Evolutionary conservation across 805 yeast genomes (phyloP), one percentile per base, ranked within the genome.

Genomic region (Wickerhamomyces bovis): DNA sequence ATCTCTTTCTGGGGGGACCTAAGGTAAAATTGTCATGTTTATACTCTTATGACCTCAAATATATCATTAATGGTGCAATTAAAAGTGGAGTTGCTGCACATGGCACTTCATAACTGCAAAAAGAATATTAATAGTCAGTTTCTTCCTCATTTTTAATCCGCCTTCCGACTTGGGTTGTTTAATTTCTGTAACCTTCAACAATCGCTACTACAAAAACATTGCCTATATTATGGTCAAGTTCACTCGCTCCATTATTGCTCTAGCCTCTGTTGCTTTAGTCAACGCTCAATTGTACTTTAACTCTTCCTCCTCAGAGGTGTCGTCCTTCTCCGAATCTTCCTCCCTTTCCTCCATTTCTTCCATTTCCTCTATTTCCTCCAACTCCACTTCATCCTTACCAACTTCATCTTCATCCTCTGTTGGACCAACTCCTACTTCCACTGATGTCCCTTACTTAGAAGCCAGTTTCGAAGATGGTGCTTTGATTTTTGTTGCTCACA

Each of bases 371-470:
- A 12, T 8, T 4, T 35, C 13, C 22, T 18, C 18, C 16, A 22
- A 35, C 35, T 18, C 23, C 40, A 9, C 31, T 15, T 38, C 41
- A 1, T 22, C 28, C n/a, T 23, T 20, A 13, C 30, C 22, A 22
- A n/a, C 16, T 10, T 33, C 44, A n/a, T n/a, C 7, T 3, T 26
- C 52, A 2, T 36, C 48, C 13, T 39, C 48, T 13, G 38, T 16
- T 7, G 36, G 38, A 22, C 15, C 23, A 12, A 16, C 33, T 6
- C 23, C 36, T 16, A 9, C 30, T 39, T 38, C 39, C 18, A 41
- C 48, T 23, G n/a, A 28, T 3, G n/a, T 13, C 13, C 48, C 48
- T 18, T 41, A 20, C 39, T 22, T 43, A 16, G 33, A 39, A 15
- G 48, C 45, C 20, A 18, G 28, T 8, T 38, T 30, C 6, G 39